Evolutionary conservation across 495 filamentous ascomycete genomes (phyloP).

Genomic region (Cairneyella variabilis): DNA sequence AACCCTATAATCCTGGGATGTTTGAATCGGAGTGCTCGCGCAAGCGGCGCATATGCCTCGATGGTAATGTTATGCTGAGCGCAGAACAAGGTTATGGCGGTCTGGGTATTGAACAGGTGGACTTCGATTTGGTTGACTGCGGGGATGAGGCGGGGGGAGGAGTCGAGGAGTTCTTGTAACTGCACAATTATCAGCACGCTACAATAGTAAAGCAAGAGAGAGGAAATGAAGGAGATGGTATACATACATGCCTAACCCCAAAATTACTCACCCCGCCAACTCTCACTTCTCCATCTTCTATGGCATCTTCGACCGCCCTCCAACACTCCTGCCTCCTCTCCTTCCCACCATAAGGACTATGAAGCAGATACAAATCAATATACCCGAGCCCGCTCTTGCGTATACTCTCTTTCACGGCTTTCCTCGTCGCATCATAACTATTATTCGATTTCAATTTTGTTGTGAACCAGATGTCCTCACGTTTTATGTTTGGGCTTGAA

Average conservation of each 20-base stretch:
- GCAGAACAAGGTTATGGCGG: slow-evolving; percentile 74
- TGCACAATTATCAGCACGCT: no score
- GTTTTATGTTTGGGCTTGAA: slow-evolving; percentile 35
- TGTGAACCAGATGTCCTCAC: slow-evolving; percentile 64
- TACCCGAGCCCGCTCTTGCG: slow-evolving; percentile 52
- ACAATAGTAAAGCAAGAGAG: no score
- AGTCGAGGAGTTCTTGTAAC: slow-evolving; percentile 59
- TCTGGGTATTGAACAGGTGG: slow-evolving; percentile 77
- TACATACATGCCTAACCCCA: slow-evolving; percentile 59
- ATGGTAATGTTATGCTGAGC: slow-evolving; percentile 60
- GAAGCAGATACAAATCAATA: slow-evolving; percentile 60
- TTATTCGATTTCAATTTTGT: slow-evolving; percentile 59
- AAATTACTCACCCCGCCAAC: slow-evolving; percentile 66
- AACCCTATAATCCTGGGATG: slow-evolving; percentile 59
- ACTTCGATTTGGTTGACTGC: slow-evolving; percentile 80
- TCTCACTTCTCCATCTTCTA: slow-evolving; percentile 58
- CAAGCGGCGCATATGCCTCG: slow-evolving; percentile 79
- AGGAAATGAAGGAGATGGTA: background rate
- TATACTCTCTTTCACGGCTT: slow-evolving; percentile 52
- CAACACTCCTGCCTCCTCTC: slow-evolving; percentile 54
- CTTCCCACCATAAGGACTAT: slow-evolving; percentile 58
- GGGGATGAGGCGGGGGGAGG: slow-evolving; percentile 46
- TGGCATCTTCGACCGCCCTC: slow-evolving; percentile 60
- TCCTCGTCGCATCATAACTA: slow-evolving; percentile 52
- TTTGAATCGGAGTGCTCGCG: slow-evolving; percentile 61